Base-by-base conservation (phyloP, 1,139 yeast species). In the Lodderomyces elongisporus region DNA sequence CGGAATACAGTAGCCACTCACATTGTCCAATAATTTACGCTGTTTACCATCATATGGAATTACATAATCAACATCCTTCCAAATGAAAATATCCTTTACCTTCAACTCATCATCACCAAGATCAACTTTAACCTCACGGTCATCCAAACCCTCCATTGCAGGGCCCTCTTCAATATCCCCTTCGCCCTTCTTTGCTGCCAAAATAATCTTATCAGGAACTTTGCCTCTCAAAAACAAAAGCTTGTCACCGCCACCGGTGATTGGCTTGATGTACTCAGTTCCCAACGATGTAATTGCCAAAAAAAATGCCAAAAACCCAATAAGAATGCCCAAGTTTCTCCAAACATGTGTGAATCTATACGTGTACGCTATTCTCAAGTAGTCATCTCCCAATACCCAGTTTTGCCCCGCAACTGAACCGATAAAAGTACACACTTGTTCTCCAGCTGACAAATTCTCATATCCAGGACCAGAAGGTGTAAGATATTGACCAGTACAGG, bases 1-100 rank as follows among this genome's bases (percentile, higher is more conserved):
- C 12, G 85, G 84, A 42, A 74, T 71, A 47, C 78, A 79, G 52
- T 66, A 79, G 27, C 85, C 87, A 42, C 74, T 77, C 32, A 79
- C 72, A 49, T 72, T 65, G 40, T 74, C 70, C 42, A 79, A 56
- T 31, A 76, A 54, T 44, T 63, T 62, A 53, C 79, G 62, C 30
- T 75, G 73, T 35, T 47, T 51, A 16, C 58, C 59, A 30, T 61
- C 61, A 38, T 56, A 56, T 5, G 58, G 60, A 32, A 71, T 68
- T 27, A 58, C 62, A 41, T 67, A 71, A 36, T 61, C 52, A 20
- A 71, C 60, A 39, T 68, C 52, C 37, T 59, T 58, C 74, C 75
- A 64, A 35, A 56, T 58, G 48, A 70, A 70, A 26, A 66, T 51
- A 39, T 59, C 62, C 23, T 51, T 47, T 13, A 54, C 49, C 25